Evolutionary conservation across 306 rosid genomes (phyloP).

Genomic region (Notholithocarpus densiflorus): DNA sequence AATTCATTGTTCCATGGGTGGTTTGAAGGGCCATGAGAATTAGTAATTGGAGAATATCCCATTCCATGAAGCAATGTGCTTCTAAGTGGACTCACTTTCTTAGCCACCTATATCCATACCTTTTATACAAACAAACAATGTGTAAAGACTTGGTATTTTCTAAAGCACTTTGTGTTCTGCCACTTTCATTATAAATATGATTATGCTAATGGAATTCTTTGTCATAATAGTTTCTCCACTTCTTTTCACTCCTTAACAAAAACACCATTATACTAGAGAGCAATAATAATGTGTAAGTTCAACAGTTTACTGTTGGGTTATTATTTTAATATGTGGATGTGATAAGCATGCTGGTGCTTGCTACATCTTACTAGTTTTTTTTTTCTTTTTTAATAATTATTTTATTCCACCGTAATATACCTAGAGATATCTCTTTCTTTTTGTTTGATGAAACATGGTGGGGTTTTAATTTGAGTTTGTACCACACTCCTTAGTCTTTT

Average conservation of each 20-base stretch:
- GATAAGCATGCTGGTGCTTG: constrained; percentile 8
- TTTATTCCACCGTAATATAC: constrained; percentile 4
- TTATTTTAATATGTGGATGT: constrained; percentile 6
- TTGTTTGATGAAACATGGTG: constrained; percentile 14
- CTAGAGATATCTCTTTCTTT: background rate
- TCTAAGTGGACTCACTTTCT: constrained; percentile 53
- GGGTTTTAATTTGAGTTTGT: constrained; percentile 31
- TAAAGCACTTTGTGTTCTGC: constrained; percentile 39
- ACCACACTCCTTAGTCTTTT: background rate
- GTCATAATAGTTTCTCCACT: constrained; percentile 49
- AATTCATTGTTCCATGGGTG: constrained; percentile 12
- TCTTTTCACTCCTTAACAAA: constrained; percentile 3
- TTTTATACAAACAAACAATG: constrained; percentile 17
- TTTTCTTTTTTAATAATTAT: background rate
- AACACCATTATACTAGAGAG: constrained; percentile 23
- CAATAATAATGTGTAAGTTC: background rate
- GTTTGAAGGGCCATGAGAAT: constrained; percentile 24
- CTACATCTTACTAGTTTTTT: constrained; percentile 1
- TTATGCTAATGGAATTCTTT: constrained; percentile 43
- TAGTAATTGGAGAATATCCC: constrained; percentile 35
- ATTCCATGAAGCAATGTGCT: constrained; percentile 39
- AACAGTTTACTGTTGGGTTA: background rate
- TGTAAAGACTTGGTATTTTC: constrained; percentile 30
- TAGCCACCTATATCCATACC: constrained; percentile 34
- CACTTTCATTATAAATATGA: constrained; percentile 56